Base-by-base conservation (phyloP, 768 basidiomycete species). In the Mycena indigotica region DNA sequence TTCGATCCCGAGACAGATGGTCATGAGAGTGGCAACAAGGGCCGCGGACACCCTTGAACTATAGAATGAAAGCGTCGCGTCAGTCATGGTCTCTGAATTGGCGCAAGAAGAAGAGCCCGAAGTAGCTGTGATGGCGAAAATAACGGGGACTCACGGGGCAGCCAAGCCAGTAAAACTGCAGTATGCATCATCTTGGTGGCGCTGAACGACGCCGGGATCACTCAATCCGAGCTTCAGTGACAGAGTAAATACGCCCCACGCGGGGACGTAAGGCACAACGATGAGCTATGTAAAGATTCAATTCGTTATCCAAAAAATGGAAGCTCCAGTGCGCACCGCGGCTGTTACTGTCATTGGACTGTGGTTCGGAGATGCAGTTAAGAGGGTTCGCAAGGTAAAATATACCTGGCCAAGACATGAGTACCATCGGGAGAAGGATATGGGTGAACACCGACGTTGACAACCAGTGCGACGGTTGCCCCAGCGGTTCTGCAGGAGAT, bases 381-480 rank as follows among this genome's bases (percentile, higher is more conserved):
- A 57, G 25, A 59, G 26, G 50, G 38, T 51, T 5, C 55, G 52
- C 1, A 63, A 52, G 3, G 50, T 63, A 2, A 50, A 50, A 28
- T 63, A 58, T 6, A 63, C 51, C 61, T 63, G 30, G 3, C 19
- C 21, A 38, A 15, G 8, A 25, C 28, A 26, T 21, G 45, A 28
- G 0, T 15, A 5, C 5, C 3, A 1, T 17, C 12, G 19, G 24
- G 21, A 29, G 21, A 5, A 29, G 26, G 46, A 4, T 4, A 49
- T 41, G 21, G 53, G 25, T n/a, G 41, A n/a, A n/a, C 8, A 44
- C 41, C 8, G 32, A 65, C 66, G 24, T 67, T 62, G 28, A 67
- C 55, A 17, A 67, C 62, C 26, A 67, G 58, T 2, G 64, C 57
- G n/a, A 65, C 44, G 6, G 66, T 65, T 4, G 64, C 50, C n/a